Evolutionary conservation across 2,329 filamentous ascomycete species (phyloP), one percentile per base, ranked within the genome.

Genomic region (Colletotrichum echinochloae): DNA sequence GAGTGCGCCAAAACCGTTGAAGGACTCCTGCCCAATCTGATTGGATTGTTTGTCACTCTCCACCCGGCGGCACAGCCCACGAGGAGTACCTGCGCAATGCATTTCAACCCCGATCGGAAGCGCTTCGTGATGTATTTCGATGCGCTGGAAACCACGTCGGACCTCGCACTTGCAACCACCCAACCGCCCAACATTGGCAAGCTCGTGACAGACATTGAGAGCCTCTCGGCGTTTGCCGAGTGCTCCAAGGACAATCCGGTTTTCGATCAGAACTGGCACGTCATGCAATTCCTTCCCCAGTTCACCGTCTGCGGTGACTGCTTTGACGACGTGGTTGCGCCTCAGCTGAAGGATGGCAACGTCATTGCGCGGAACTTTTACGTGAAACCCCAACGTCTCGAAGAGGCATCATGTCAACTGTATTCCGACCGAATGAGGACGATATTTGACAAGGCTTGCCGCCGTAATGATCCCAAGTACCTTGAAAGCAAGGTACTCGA

Each of bases 271-370:
- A 83, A 86, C 48, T 98, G 95, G 95, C 91, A 97, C 79, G 90
- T 88, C 65, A 94, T 97, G 79, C 89, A 92, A 0, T 85, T 88
- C 18, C 82, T 97, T 0, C 93, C 92, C 0, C 88, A 94, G 57
- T 89, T 97, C 75, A 94, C 92, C 0, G 91, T 97, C 5, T 98
- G 95, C 80, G 90, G 92, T 73, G 93, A 95, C 79, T 98, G 95
- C 79, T 97, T 92, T 78, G 88, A 93, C 20, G 90, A 94, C 28
- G 88, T 94, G 0, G 89, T 97, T n/a, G 89, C 88, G 80, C 94
- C 94, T 0, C 83, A 89, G 60, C 81, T 91, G 1, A 83, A 86
- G 37, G 83, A 85, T 20, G 79, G 81, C 62, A 81, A 82, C 49
- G 81, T 87, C 0, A 83, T 95, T 30, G 90, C 92, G 12, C 82